Percentiles rank a stretch among this genome's conserved stretches.
Conservation (phyloP, 1,284 basidiomycete species). For the Vanrija sp. region DNA sequence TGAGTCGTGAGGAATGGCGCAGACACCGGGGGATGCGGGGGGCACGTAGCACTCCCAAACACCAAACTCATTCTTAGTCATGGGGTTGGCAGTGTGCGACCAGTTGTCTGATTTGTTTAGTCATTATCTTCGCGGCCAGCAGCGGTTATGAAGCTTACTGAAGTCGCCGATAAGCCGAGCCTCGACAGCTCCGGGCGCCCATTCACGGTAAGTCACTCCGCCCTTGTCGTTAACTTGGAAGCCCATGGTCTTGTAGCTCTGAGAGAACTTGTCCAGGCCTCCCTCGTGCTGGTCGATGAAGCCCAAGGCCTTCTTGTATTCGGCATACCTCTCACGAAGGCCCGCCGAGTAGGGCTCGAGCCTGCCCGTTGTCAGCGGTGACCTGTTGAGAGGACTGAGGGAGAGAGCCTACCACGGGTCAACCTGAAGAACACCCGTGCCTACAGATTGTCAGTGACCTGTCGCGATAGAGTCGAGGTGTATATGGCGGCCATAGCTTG, state of each 20-base stretch:
- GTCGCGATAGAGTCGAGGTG: not conserved
- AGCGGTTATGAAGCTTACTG: conserved; percentile 59
- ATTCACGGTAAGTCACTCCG: conserved; percentile 82
- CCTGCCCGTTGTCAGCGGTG: conserved; percentile 38
- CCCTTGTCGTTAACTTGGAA: conserved; percentile 68
- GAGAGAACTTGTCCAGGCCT: conserved; percentile 82
- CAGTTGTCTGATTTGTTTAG: conserved; percentile 66
- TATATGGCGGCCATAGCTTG: not conserved
- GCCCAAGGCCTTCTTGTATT: conserved; percentile 70
- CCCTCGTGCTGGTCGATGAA: conserved; percentile 72
- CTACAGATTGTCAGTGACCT: conserved; percentile 13
- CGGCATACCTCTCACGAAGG: conserved; percentile 67
- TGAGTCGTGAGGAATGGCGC: conserved; percentile 87
- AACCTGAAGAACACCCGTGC: conserved; percentile 40
- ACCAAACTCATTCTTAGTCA: conserved; percentile 83
- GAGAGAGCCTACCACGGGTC: conserved; percentile 41
- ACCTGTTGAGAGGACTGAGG: not conserved
- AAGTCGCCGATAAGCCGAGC: conserved; percentile 92
- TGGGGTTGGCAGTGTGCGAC: conserved; percentile 76
- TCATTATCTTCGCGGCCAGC: not conserved
- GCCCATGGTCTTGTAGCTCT: conserved; percentile 82
- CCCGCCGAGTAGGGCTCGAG: conserved; percentile 69
- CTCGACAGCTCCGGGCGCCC: conserved; percentile 85
- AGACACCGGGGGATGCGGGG: conserved; percentile 63
- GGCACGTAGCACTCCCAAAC: conserved; percentile 86